Evolutionary conservation across 1,284 basidiomycete species (phyloP), one percentile per base, ranked within the genome.

Genomic region (Trichosporon inkin): DNA sequence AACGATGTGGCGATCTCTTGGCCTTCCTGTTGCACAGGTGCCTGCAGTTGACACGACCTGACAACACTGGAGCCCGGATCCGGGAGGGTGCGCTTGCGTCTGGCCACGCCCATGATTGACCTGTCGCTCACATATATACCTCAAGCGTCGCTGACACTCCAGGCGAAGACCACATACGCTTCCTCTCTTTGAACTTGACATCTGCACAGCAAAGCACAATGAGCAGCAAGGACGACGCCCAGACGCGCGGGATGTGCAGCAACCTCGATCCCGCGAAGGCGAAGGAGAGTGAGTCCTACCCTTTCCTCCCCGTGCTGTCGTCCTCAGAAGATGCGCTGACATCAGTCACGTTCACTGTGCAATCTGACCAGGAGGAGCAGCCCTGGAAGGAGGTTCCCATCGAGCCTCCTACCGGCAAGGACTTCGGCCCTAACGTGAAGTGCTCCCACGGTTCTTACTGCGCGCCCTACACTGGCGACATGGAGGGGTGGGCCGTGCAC

Each of bases 191-290:
- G n/a, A n/a, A n/a, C n/a, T n/a, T n/a, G n/a, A n/a, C n/a, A n/a
- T n/a, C 38, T 17, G 16, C 7, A 22, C 3, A 44, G 1, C 44
- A 32, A 2, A 14, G 17, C 38, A 49, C 44, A 17, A 49, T 49
- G 44, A 13, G 16, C 22, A 16, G 7, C 22, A 22, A 8, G 11
- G 16, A 49, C 16, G 44, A 49, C 44, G 16, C 6, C 14, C 24
- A 49, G 44, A 24, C 22, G 22, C 8, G 16, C 22, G 16, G 11
- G 14, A n/a, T 49, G 44, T 14, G 24, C 24, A n/a, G 22, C 44
- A 28, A 49, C 16, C 44, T 49, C 24, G 44, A 49, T 22, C 44
- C 44, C 44, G 24, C 44, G 14, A 49, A 49, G 44, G 44, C 44
- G 10, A 49, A 49, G 44, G 44, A 49, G 22, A 28, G 44, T 49